Percentiles rank a stretch among this genome's conserved stretches.
These are phyloP conservation scores for Houttuynia cordata DNA, from an alignment of 164 flowering plant species.

Conservation along the genomic window DNA sequence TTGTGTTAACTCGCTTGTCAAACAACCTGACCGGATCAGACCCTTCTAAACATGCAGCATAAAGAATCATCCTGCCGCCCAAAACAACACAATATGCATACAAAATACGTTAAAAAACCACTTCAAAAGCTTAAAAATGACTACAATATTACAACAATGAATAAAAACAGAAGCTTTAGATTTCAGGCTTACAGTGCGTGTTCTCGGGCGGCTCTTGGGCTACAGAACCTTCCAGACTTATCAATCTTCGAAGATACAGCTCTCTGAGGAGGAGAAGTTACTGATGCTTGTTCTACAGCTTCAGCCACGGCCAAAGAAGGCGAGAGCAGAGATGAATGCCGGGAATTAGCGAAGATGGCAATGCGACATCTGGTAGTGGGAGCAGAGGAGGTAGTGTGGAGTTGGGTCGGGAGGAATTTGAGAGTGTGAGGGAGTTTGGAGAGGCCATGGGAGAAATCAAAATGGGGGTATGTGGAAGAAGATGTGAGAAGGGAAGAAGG, in stretches of 20 bases:
- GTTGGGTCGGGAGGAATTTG: constrained; percentile 6
- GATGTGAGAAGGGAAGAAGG: constrained; percentile 15
- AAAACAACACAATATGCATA: background rate
- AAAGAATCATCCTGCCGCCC: constrained; percentile 45
- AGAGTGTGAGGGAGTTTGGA: constrained; percentile 3
- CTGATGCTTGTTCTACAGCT: constrained; percentile 12
- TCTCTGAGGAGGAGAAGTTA: constrained; percentile 12
- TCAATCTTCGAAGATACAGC: constrained; percentile 52
- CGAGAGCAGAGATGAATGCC: constrained; percentile 13
- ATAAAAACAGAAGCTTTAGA: background rate
- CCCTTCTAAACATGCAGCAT: constrained; percentile 88
- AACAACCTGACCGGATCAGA: constrained; percentile 80
- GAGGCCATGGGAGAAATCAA: constrained; percentile 3
- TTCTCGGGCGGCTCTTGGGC: constrained; percentile 92
- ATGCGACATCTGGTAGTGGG: background rate
- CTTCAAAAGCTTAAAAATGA: background rate
- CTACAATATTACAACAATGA: no score
- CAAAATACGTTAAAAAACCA: background rate
- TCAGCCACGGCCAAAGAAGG: constrained; percentile 19
- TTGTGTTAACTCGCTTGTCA: constrained; percentile 64
- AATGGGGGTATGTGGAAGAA: constrained; percentile 10
- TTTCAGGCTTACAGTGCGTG: constrained; percentile 55
- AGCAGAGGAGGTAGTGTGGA: background rate
- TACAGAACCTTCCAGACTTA: constrained; percentile 77
- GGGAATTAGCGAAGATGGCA: constrained; percentile 5